Evolutionary conservation across 1,139 yeast genomes (phyloP).

Genomic region (Kurtzmaniella quercitrusa): DNA sequence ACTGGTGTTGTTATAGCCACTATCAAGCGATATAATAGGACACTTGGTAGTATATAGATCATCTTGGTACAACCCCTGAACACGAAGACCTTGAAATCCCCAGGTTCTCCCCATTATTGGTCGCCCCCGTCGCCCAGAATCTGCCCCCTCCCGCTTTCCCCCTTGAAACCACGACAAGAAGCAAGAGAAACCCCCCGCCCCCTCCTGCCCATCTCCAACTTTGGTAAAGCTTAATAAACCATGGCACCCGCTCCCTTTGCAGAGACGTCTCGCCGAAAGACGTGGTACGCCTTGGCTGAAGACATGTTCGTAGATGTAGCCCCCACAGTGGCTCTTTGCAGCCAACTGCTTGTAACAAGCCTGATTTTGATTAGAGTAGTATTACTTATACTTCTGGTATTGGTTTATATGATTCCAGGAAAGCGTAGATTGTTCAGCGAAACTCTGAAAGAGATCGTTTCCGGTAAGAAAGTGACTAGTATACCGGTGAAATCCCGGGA

Average conservation of each 20-base stretch:
- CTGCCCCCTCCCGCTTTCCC: no score
- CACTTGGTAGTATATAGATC: neutral
- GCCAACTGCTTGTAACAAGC: conserved; percentile 13
- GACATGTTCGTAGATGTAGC: conserved; percentile 2
- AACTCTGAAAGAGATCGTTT: no score
- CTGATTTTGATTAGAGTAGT: conserved; percentile 4
- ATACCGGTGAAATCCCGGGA: no score
- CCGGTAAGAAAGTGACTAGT: no score
- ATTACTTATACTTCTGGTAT: neutral
- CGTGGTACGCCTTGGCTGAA: conserved; percentile 4
- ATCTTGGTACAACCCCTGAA: neutral
- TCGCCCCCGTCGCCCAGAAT: no score
- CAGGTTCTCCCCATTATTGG: no score
- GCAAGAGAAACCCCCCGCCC: neutral
- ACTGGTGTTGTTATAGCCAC: neutral
- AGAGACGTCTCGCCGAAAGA: conserved; percentile 5
- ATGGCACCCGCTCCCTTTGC: neutral
- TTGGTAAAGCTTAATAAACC: neutral
- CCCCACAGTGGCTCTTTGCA: conserved; percentile 10
- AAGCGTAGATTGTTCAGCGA: neutral
- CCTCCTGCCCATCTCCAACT: neutral
- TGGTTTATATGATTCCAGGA: neutral
- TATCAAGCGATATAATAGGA: neutral
- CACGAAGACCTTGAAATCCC: no score
- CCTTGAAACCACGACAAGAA: no score